A percentile compares a stretch with the other conserved stretches of the same genome.
Conservation (phyloP, 2,329 filamentous ascomycete genomes). For the Aspergillus pseudoterreus region DNA sequence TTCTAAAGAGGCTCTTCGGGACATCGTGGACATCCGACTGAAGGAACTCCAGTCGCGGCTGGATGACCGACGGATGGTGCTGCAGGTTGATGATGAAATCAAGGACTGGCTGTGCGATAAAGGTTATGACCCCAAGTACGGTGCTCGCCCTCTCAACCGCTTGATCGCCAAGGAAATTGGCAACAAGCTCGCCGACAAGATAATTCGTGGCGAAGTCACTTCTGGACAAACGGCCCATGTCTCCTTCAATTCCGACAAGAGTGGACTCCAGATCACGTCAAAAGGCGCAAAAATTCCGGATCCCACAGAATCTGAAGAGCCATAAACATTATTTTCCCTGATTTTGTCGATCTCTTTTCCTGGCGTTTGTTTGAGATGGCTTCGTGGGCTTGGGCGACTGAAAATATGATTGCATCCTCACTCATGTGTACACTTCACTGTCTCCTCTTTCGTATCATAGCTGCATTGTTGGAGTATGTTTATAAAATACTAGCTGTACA, state of each 20-base stretch:
- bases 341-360: not conserved
- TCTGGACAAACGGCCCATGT: constrained; percentile 71
- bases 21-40: constrained; percentile 91
- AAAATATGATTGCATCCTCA: not conserved
- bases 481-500: not conserved
- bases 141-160: constrained; percentile 84
- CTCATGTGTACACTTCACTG: constrained; percentile 12
- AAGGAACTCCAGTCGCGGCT: constrained; percentile 78
- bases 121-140: constrained; percentile 88
- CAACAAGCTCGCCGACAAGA: constrained; percentile 83
- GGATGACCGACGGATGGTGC: constrained; percentile 76
- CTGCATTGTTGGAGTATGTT: constrained; percentile 2
- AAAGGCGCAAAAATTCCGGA: constrained; percentile 17
- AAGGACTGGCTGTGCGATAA: constrained; percentile 83
- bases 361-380: not conserved
- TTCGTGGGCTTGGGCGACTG: not conserved
- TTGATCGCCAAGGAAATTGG: constrained; percentile 87
- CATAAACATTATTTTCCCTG: not conserved
- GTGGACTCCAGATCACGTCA: constrained; percentile 52
- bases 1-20: constrained; percentile 70
- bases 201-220: constrained; percentile 80
- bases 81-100: constrained; percentile 68
- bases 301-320: constrained; percentile 7
- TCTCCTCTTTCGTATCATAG: constrained; percentile 12
- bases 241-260: constrained; percentile 59